These are phyloP conservation scores for Kluyveromyces siamensis DNA, from an alignment of 805 yeast genomes.

Conservation along the genomic window DNA sequence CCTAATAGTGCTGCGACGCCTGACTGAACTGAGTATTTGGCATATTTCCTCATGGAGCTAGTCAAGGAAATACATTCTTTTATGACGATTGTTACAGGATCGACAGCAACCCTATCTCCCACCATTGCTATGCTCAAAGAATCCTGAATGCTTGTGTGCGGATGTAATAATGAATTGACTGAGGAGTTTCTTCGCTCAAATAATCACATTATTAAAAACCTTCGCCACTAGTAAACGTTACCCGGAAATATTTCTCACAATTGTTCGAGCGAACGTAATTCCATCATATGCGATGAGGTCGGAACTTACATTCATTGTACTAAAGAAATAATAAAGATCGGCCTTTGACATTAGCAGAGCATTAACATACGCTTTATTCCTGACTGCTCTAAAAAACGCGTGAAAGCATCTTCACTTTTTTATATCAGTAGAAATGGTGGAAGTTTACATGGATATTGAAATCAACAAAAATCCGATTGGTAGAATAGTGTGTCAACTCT, in stretches of 20 bases:
- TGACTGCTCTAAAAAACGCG: neutral
- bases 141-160: neutral
- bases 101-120: constrained; percentile 37
- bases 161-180: neutral
- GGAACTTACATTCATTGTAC: neutral
- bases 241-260: neutral
- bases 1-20: constrained; percentile 84
- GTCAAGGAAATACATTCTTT: constrained; percentile 82
- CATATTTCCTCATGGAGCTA: constrained; percentile 81
- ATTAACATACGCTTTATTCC: neutral
- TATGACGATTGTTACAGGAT: constrained; percentile 73
- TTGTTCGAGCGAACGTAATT: neutral
- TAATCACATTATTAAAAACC: neutral
- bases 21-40: constrained; percentile 54
- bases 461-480: constrained; percentile 39
- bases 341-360: too few relatives aligned
- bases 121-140: neutral
- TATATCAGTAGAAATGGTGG: neutral
- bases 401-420: neutral
- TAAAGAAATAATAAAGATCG: too few relatives aligned
- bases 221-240: neutral
- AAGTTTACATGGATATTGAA: constrained; percentile 42
- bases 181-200: neutral
- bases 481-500: constrained; percentile 52
- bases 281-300: neutral